Conservation (phyloP, 805 yeast species). For the Kodamaea jinghongensis region DNA sequence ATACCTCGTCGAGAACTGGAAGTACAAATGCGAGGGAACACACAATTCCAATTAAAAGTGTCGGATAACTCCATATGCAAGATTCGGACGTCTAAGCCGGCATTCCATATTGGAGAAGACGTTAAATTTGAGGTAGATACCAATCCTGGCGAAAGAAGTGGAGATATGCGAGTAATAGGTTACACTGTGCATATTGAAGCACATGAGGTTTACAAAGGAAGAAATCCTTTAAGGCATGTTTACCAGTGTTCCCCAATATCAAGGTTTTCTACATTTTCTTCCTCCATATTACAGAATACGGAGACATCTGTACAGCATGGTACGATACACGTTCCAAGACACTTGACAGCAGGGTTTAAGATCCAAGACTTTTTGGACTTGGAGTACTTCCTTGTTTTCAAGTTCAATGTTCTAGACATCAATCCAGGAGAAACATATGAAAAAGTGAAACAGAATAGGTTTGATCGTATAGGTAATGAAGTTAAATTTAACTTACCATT, state of each 20-base stretch:
- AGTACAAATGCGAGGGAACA: slow-evolving; percentile 14
- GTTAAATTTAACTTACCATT: slow-evolving; percentile 31
- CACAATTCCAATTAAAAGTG: slow-evolving; percentile 37
- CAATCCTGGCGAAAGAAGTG: slow-evolving; percentile 15
- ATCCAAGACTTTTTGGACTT: slow-evolving; percentile 35
- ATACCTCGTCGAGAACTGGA: slow-evolving; percentile 1
- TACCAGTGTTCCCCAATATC: slow-evolving; percentile 35
- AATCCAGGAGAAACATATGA: slow-evolving; percentile 7
- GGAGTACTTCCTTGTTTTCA: slow-evolving; percentile 34
- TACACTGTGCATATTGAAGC: slow-evolving; percentile 37
- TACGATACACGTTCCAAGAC: slow-evolving; percentile 29
- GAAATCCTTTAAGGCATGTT: slow-evolving; percentile 16
- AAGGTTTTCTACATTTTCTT: slow-evolving; percentile 33
- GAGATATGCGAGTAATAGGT: slow-evolving; percentile 31
- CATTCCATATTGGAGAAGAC: slow-evolving; percentile 40
- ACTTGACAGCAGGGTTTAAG: slow-evolving; percentile 36
- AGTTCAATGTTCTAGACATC: slow-evolving; percentile 34
- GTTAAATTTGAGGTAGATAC: slow-evolving; percentile 31
- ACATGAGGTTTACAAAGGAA: slow-evolving; percentile 28
- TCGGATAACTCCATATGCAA: slow-evolving; percentile 32
- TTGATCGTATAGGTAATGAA: slow-evolving; percentile 26
- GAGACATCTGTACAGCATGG: slow-evolving; percentile 15
- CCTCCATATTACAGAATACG: slow-evolving; percentile 20
- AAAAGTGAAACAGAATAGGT: slow-evolving; percentile 16
- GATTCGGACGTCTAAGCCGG: slow-evolving; percentile 31